phyloP scores from a whole-genome alignment of 345 rosid species.

The Camelina hispida region DNA sequence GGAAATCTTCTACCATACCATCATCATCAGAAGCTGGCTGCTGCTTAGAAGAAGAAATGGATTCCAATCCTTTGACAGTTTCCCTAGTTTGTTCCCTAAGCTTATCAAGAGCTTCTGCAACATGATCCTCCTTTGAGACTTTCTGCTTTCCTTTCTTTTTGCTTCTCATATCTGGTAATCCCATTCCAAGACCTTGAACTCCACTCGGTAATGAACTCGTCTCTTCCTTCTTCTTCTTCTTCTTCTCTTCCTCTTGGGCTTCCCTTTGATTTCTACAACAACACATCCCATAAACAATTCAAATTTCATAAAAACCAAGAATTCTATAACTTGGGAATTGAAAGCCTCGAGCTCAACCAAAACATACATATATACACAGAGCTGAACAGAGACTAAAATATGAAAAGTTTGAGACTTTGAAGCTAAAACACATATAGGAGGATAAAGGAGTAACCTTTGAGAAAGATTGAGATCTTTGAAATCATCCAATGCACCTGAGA shows the following conservation, averaged over 20 bases:
- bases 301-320: neutral
- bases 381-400: neutral
- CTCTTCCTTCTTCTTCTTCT: constrained; percentile 45
- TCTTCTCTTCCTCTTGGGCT: constrained; percentile 27
- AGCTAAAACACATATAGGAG: neutral
- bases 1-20: constrained; percentile 81
- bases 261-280: constrained; percentile 51
- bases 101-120: constrained; percentile 75
- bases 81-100: constrained; percentile 88
- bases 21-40: constrained; percentile 56
- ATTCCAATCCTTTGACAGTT: constrained; percentile 81
- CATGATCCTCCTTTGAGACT: constrained; percentile 69
- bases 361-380: neutral
- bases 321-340: neutral
- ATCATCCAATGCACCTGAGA: constrained; percentile 93
- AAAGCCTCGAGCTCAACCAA: neutral
- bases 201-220: constrained; percentile 56
- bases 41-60: constrained; percentile 57
- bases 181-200: constrained; percentile 88
- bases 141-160: constrained; percentile 79
- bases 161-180: constrained; percentile 85
- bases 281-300: neutral
- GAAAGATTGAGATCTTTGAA: constrained; percentile 83
- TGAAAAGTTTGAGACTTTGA: constrained; percentile 13
- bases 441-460: constrained; percentile 52